Conservation (phyloP, 441 rosid species). For the Pelargonium australe region DNA sequence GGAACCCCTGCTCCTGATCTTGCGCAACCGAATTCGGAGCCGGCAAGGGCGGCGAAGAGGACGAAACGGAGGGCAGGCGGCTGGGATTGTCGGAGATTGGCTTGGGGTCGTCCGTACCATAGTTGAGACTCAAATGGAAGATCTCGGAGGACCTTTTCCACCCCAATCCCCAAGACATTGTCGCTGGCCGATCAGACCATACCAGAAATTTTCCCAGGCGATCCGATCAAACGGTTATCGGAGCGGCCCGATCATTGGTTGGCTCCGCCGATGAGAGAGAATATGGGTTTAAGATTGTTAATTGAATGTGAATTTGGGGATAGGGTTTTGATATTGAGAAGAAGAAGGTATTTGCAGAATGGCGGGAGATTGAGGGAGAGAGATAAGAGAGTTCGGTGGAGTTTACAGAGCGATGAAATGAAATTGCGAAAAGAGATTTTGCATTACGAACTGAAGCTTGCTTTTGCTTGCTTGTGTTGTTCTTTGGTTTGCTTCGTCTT, state of each 20-base stretch:
- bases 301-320: not conserved
- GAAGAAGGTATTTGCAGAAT: too few species aligned
- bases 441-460: too few species aligned
- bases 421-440: too few species aligned
- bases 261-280: not conserved
- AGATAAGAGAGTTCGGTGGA: too few species aligned
- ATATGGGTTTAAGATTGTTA: not conserved
- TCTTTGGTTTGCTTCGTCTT: too few species aligned
- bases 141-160: conserved; percentile 86
- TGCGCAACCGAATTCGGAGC: conserved; percentile 17
- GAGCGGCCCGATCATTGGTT: not conserved
- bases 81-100: conserved; percentile 34
- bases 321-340: not conserved
- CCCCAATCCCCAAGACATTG: conserved; percentile 54
- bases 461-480: too few species aligned
- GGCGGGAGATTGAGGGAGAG: too few species aligned
- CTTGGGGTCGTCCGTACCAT: conserved; percentile 62
- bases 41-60: conserved; percentile 20
- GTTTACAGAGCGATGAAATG: too few species aligned
- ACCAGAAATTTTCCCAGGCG: not conserved
- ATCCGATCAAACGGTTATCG: not conserved
- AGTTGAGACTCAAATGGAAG: conserved; percentile 61
- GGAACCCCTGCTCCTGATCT: conserved; percentile 63
- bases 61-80: conserved; percentile 25
- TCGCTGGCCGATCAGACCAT: not conserved